Conservation (phyloP, 73 alveolate genomes). For the Paramecium octaurelia region DNA sequence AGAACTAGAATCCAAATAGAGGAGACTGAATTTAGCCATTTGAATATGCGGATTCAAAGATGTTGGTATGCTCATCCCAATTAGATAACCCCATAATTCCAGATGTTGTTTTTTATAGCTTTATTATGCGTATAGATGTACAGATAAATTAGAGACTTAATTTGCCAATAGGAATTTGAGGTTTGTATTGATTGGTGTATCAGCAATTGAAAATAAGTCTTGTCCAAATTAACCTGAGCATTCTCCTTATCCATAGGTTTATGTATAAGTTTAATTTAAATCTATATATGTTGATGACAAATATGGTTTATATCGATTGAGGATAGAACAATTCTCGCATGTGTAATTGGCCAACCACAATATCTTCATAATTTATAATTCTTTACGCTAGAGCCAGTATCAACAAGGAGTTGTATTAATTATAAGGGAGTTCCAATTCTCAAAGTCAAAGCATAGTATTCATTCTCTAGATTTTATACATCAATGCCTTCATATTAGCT, state of each 20-base stretch:
- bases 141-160: neutral
- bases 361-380: neutral
- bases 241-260: neutral
- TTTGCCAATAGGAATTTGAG: neutral
- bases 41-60: neutral
- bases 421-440: neutral
- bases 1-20: neutral
- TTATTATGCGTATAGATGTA: neutral
- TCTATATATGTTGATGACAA: neutral
- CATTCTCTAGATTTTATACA: neutral
- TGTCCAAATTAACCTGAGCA: constrained; percentile 12
- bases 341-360: constrained; percentile 33
- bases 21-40: neutral
- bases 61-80: neutral
- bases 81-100: constrained; percentile 32
- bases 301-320: neutral
- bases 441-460: neutral
- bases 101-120: neutral
- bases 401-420: neutral
- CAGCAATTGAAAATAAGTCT: neutral
- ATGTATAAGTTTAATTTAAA: neutral
- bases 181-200: neutral
- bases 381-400: constrained; percentile 35
- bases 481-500: neutral
- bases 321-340: neutral